A percentile compares a stretch with the other conserved stretches of the same genome.
phyloP scores from a whole-genome alignment of 2,329 filamentous ascomycete species.

The Elsinoe batatas region DNA sequence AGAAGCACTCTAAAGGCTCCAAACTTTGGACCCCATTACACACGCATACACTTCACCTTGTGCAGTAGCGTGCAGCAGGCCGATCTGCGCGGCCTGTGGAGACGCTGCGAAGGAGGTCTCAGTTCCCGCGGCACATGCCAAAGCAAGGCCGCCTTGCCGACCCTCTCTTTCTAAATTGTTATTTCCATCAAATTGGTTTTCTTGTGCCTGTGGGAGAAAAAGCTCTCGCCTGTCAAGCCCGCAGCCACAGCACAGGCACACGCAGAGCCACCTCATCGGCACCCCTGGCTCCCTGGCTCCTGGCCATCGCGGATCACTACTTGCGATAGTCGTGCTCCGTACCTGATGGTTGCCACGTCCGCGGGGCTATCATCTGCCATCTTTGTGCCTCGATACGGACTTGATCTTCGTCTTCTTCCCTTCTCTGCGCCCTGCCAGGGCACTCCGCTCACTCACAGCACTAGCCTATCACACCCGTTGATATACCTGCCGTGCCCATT shows the following conservation, averaged over 20 bases:
- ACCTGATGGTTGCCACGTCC: not conserved
- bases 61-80: not conserved
- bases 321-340: not conserved
- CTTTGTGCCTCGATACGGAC: not conserved
- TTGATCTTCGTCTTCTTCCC: not conserved
- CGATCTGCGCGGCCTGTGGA: not conserved
- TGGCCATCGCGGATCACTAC: slow-evolving; percentile 2
- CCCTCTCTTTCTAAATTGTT: not conserved
- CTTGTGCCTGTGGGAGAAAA: slow-evolving; percentile 7
- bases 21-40: slow-evolving; percentile 4
- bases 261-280: too few relatives aligned
- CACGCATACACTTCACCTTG: not conserved
- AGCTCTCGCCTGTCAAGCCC: not conserved
- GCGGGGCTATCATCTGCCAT: not conserved
- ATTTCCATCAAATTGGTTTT: slow-evolving; percentile 13
- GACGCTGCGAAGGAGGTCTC: not conserved
- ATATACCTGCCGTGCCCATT: not conserved
- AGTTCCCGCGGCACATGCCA: slow-evolving; percentile 9
- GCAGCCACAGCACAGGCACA: too few relatives aligned
- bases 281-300: not conserved
- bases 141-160: slow-evolving; percentile 9
- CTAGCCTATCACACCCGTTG: slow-evolving; percentile 1
- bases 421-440: not conserved
- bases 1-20: not conserved
- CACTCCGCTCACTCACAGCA: not conserved